phyloP scores from a whole-genome alignment of 2,329 filamentous ascomycete genomes.

The Aspergillus sp. region DNA sequence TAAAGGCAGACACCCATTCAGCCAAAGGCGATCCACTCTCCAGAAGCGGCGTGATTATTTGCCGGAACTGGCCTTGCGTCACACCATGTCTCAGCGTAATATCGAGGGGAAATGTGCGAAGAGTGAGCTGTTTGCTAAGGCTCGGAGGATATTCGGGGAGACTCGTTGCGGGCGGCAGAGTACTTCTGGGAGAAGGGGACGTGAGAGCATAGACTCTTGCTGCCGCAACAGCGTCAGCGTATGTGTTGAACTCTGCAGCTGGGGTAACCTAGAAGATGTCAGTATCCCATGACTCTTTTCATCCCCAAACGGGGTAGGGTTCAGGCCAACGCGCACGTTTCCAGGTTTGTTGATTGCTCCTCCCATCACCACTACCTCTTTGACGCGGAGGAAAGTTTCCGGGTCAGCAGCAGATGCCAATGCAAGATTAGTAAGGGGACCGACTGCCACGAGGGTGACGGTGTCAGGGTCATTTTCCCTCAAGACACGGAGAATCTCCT shows the following conservation, averaged over 20 bases:
- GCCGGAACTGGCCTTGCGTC: constrained; percentile 60
- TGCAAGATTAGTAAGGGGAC: constrained; percentile 91
- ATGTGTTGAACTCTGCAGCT: constrained; percentile 91
- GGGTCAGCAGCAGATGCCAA: constrained; percentile 85
- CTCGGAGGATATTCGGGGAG: constrained; percentile 65
- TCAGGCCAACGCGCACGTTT: constrained; percentile 63
- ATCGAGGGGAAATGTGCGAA: constrained; percentile 75
- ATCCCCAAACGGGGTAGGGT: neutral
- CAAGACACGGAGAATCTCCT: constrained; percentile 86
- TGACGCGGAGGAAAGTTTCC: constrained; percentile 82
- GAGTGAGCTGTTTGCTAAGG: constrained; percentile 63
- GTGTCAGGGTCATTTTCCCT: constrained; percentile 78
- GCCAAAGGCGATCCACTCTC: constrained; percentile 70
- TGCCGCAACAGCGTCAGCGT: constrained; percentile 78
- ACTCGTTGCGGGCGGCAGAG: constrained; percentile 64
- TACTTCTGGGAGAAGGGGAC: constrained; percentile 74
- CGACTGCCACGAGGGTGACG: constrained; percentile 86
- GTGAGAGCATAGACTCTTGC: constrained; percentile 77
- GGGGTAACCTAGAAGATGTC: constrained; percentile 58
- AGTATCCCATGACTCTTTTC: neutral
- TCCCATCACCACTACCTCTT: constrained; percentile 95
- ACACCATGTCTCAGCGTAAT: constrained; percentile 73
- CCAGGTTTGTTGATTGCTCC: constrained; percentile 77
- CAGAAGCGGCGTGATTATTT: constrained; percentile 57
- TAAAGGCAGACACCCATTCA: constrained; percentile 71